A percentile compares a stretch with the other conserved stretches of the same genome.
Evolutionary conservation across 805 yeast species (phyloP).

Genomic region (Myxozyma geophila): DNA sequence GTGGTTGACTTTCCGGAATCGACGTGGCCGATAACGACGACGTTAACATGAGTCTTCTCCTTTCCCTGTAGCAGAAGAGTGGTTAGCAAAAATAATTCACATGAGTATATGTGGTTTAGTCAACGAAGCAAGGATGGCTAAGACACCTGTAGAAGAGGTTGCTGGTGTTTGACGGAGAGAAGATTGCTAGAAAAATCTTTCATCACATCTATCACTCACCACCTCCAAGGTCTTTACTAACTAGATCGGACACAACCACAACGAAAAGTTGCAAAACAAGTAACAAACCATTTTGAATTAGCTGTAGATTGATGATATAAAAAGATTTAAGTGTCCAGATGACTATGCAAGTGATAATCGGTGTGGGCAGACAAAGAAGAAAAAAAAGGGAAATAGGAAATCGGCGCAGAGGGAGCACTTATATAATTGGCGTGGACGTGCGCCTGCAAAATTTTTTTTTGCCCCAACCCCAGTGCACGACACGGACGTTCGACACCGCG

Average conservation of each 20-base stretch:
- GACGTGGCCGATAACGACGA: conserved; percentile 99
- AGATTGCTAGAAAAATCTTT: neutral
- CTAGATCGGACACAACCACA: neutral
- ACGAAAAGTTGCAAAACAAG: neutral
- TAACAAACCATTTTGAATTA: conserved; percentile 42
- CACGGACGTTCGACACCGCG: conserved; percentile 1
- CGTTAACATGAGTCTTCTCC: conserved; percentile 89
- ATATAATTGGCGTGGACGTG: conserved; percentile 18
- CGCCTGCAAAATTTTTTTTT: conserved; percentile 17
- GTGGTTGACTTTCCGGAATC: conserved; percentile 99
- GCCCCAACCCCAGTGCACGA: neutral
- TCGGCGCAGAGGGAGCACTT: conserved; percentile 22
- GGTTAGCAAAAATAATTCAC: neutral
- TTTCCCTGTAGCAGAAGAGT: conserved; percentile 30
- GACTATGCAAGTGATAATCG: conserved; percentile 49
- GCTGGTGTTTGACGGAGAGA: neutral
- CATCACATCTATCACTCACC: neutral
- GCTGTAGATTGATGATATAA: neutral
- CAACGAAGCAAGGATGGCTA: neutral
- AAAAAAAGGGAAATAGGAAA: conserved; percentile 39
- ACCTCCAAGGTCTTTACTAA: neutral
- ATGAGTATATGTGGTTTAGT: neutral
- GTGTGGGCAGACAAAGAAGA: conserved; percentile 50
- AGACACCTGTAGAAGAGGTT: neutral
- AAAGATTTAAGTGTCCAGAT: conserved; percentile 43